Conservation (phyloP, 306 rosid genomes). For the Castanospermum australe region DNA sequence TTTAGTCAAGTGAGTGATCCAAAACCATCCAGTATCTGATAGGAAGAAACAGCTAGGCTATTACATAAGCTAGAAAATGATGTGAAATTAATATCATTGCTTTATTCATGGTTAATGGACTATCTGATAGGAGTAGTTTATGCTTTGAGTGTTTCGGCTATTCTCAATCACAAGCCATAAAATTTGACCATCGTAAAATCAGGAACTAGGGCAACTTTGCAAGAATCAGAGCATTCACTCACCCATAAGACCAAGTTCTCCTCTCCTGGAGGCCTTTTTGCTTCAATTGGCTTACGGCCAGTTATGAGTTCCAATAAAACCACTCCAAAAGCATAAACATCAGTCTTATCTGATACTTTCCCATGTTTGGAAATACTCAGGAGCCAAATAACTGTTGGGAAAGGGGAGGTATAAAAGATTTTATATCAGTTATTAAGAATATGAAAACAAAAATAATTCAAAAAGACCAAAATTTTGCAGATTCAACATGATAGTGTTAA, state of each 20-base stretch:
- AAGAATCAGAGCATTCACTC: constrained; percentile 31
- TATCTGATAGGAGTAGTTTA: background rate
- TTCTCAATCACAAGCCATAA: constrained; percentile 18
- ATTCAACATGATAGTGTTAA: background rate
- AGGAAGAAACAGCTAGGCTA: background rate
- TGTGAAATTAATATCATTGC: background rate
- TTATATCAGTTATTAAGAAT: background rate
- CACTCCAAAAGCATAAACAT: constrained; percentile 85
- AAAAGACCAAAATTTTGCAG: background rate
- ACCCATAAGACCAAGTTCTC: constrained; percentile 86
- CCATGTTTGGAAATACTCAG: constrained; percentile 92
- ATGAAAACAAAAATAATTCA: background rate
- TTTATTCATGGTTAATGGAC: background rate
- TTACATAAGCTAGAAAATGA: background rate
- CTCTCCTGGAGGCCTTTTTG: constrained; percentile 62
- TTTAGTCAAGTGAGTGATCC: background rate
- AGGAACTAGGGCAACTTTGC: background rate
- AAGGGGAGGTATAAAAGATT: background rate
- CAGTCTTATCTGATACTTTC: constrained; percentile 81
- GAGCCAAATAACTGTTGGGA: constrained; percentile 74
- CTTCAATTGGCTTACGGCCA: constrained; percentile 81
- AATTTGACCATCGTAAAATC: background rate
- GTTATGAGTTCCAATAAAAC: constrained; percentile 80
- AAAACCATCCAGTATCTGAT: background rate
- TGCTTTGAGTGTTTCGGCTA: background rate